Evolutionary conservation across 2,329 filamentous ascomycete species (phyloP).

Genomic region (Penicillium sp.): DNA sequence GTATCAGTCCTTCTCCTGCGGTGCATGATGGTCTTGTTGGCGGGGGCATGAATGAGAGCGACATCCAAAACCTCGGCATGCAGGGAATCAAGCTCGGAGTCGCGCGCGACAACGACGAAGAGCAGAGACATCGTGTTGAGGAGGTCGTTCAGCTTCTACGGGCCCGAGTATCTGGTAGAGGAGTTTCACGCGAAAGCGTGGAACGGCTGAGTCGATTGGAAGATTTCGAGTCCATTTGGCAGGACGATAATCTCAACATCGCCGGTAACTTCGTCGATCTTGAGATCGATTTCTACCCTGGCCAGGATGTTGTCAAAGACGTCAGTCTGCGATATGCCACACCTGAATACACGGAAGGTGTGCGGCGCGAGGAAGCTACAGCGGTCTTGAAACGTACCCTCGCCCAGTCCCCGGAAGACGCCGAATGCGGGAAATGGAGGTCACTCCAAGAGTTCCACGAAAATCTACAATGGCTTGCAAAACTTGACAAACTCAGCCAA

Average conservation of each 20-base stretch:
- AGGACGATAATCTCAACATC: constrained; percentile 48
- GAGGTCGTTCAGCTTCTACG: constrained; percentile 44
- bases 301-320: constrained; percentile 43
- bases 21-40: constrained; percentile 40
- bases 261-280: constrained; percentile 49
- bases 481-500: constrained; percentile 45
- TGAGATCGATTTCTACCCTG: constrained; percentile 47
- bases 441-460: constrained; percentile 41
- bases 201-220: constrained; percentile 45
- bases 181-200: constrained; percentile 45
- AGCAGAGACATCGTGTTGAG: constrained; percentile 43
- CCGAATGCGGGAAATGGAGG: constrained; percentile 38
- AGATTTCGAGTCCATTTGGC: constrained; percentile 49
- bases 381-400: constrained; percentile 45
- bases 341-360: constrained; percentile 41
- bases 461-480: constrained; percentile 47
- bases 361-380: constrained; percentile 45
- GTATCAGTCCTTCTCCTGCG: constrained; percentile 43
- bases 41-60: constrained; percentile 39
- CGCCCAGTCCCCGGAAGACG: constrained; percentile 33
- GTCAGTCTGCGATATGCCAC: constrained; percentile 47
- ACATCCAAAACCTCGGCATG: constrained; percentile 43
- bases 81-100: constrained; percentile 38
- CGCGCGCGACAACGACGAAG: constrained; percentile 43
- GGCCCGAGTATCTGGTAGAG: constrained; percentile 43